Conservation (phyloP, 2,329 filamentous ascomycete species). For the Alternaria tenuissima region DNA sequence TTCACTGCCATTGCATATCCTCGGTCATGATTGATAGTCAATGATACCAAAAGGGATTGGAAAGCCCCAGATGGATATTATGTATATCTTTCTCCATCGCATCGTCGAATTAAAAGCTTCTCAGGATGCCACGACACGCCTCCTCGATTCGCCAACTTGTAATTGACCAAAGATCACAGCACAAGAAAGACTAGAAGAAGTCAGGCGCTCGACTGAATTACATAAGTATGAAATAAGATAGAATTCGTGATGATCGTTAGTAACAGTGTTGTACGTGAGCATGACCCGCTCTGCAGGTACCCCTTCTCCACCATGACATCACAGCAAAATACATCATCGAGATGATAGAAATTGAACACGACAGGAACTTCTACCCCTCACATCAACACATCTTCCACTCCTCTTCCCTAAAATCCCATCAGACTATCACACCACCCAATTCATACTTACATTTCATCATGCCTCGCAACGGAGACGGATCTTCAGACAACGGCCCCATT, state of each 20-base stretch:
- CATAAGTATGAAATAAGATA: not conserved
- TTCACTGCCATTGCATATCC: not conserved
- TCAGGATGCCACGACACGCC: not conserved
- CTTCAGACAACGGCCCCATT: constrained; percentile 51
- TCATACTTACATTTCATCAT: constrained; percentile 32
- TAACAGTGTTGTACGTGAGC: not conserved
- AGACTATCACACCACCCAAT: not conserved
- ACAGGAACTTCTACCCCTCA: constrained; percentile 1
- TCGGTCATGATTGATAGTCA: not conserved
- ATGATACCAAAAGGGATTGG: not conserved
- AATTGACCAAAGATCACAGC: not conserved
- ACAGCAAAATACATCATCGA: constrained; percentile 12
- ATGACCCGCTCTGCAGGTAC: constrained; percentile 1
- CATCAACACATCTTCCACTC: not conserved
- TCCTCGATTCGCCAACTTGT: not conserved
- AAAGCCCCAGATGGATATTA: not conserved
- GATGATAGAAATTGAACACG: not conserved
- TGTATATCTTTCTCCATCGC: not conserved
- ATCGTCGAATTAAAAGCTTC: not conserved
- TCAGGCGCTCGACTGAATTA: not conserved
- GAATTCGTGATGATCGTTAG: not conserved
- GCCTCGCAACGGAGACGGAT: constrained; percentile 54
- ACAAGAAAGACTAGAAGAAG: not conserved
- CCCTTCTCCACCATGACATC: constrained; percentile 20
- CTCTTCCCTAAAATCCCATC: not conserved